phyloP scores from a whole-genome alignment of 2,329 filamentous ascomycete genomes.

The Calonectria henricotiae region DNA sequence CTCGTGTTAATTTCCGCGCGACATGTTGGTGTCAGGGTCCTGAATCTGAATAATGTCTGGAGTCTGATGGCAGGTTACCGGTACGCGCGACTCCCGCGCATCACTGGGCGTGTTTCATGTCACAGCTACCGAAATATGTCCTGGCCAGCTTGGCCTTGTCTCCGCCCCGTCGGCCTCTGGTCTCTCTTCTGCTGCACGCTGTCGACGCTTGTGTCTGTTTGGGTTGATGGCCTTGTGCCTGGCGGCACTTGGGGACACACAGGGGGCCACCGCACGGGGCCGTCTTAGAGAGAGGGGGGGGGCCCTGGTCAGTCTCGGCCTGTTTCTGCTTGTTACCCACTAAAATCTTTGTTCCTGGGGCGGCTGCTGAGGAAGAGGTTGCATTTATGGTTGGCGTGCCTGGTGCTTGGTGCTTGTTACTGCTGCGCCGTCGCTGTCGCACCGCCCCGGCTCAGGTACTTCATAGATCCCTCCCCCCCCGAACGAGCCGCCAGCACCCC shows the following conservation, averaged over 20 bases:
- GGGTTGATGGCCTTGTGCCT: slow-evolving; percentile 35
- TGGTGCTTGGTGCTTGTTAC: slow-evolving; percentile 36
- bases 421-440: slow-evolving; percentile 40
- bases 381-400: slow-evolving; percentile 31
- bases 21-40: slow-evolving; percentile 28
- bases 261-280: slow-evolving; percentile 21
- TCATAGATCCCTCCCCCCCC: slow-evolving; percentile 47
- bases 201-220: slow-evolving; percentile 33
- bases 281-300: slow-evolving; percentile 1
- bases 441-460: slow-evolving; percentile 43
- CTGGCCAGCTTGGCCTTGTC: slow-evolving; percentile 34
- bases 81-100: slow-evolving; percentile 48
- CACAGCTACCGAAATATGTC: slow-evolving; percentile 29
- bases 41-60: slow-evolving; percentile 26
- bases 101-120: slow-evolving; percentile 38
- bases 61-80: slow-evolving; percentile 41
- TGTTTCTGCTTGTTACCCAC: slow-evolving; percentile 34
- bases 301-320: slow-evolving; percentile 38
- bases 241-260: slow-evolving; percentile 35
- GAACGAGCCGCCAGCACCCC: slow-evolving; percentile 29
- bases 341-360: slow-evolving; percentile 31
- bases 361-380: slow-evolving; percentile 26
- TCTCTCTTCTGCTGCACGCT: slow-evolving; percentile 10
- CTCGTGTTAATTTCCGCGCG: slow-evolving; percentile 40
- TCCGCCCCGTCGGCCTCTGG: neutral